Conservation (phyloP, 2,329 filamentous ascomycete genomes). For the Ceratocystis huliohia region DNA sequence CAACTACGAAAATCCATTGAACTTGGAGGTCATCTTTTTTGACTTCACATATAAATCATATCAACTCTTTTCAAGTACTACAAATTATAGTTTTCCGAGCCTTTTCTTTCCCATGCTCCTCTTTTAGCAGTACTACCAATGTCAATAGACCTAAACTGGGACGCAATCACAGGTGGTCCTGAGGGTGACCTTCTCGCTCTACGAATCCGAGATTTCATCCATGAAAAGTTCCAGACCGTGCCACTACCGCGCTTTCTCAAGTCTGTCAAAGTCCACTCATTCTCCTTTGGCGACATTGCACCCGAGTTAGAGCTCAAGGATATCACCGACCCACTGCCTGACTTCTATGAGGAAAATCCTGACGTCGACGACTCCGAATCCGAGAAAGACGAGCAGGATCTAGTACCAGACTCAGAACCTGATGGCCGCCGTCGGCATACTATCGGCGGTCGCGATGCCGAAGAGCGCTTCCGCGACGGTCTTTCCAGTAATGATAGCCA, state of each 20-base stretch:
- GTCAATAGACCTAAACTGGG: slow-evolving; percentile 98
- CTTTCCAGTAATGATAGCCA: slow-evolving; percentile 16
- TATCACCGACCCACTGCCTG: slow-evolving; percentile 85
- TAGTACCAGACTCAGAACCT: slow-evolving; percentile 18
- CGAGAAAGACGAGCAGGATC: slow-evolving; percentile 30
- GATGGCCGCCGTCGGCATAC: slow-evolving; percentile 19
- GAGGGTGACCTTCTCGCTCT: slow-evolving; percentile 78
- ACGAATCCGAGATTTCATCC: slow-evolving; percentile 81
- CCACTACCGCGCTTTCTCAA: slow-evolving; percentile 90
- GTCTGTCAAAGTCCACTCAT: slow-evolving; percentile 85
- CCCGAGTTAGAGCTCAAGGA: slow-evolving; percentile 89
- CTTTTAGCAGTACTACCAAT: slow-evolving; percentile 36
- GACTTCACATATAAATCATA: too few relatives aligned
- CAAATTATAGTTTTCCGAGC: neutral
- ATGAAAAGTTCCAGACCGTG: slow-evolving; percentile 89
- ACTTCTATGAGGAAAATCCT: slow-evolving; percentile 82
- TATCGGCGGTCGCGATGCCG: slow-evolving; percentile 22
- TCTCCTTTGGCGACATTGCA: slow-evolving; percentile 74
- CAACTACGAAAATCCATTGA: too few relatives aligned
- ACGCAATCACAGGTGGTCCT: slow-evolving; percentile 74
- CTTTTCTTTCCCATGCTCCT: neutral
- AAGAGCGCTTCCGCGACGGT: slow-evolving; percentile 21
- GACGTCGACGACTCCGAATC: slow-evolving; percentile 38
- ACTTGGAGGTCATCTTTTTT: too few relatives aligned
- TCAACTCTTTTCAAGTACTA: neutral